Base-by-base conservation (phyloP, 352 stramenopile genomes). In the Globisporangium ultimum region DNA sequence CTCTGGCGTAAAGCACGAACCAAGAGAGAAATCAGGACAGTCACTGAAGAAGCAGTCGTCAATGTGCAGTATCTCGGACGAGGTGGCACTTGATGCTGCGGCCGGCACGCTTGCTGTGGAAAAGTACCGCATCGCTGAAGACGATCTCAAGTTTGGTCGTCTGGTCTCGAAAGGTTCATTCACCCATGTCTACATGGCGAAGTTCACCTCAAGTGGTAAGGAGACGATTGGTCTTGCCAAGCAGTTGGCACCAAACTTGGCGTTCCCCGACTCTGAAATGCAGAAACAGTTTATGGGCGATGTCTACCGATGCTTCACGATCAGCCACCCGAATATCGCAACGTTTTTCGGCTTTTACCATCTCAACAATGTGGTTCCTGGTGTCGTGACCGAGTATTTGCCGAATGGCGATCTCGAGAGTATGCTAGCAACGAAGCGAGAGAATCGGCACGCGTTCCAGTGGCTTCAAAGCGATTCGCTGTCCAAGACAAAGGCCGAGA, bases 401-500 rank as follows among this genome's bases (percentile, higher is more conserved):
- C 55, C 63, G 1, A 76, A 74, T 20, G 72, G 74, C 17, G 57
- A 84, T 43, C 64, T 87, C 5, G 62, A 69, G 20, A 53, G 48
- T 12, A 41, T 87, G 14, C 57, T 87, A 12, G 67, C 66, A 8
- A 52, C 70, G 17, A 49, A 61, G 9, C 59, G 58, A 24, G 54
- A 57, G 36, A 68, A 65, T 22, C 47, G 64, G 9, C 55, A 76
- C 14, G 67, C 71, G 48, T 75, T 79, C 20, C 55, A 68, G 5
- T 80, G 70, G 68, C 70, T 80, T 51, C 55, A 69, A 20, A 65
- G 63, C 9, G 38, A 62, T 9, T 67, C 64, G 1, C 48, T 69
- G 34, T 63, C 57, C 7, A 79, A 87, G 43, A 50, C 78, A 22
- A 93, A 91, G 66, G 84, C 76, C 48, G 73, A 88, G 55, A 79